Conservation (phyloP, 768 basidiomycete species). For the Favolaschia claudopus region DNA sequence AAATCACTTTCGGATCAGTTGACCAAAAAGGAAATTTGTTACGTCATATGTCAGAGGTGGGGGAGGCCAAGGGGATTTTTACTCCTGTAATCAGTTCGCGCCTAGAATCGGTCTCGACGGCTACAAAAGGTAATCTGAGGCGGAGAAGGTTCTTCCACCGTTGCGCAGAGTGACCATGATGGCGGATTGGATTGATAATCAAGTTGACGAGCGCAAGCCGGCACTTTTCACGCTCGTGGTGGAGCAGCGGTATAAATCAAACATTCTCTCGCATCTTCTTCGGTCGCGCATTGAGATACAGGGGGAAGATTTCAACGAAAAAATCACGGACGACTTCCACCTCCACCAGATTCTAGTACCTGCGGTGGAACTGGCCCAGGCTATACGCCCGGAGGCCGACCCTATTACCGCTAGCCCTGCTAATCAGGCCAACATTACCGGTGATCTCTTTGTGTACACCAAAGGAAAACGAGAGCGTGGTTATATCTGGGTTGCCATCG, state of each 20-base stretch:
- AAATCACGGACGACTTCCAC: not conserved
- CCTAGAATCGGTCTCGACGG: too few species aligned
- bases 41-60: too few species aligned
- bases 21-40: too few species aligned
- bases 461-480: not conserved
- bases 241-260: not conserved
- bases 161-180: not conserved
- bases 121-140: too few species aligned
- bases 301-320: not conserved
- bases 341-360: not conserved
- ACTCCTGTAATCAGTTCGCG: too few species aligned
- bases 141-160: not conserved
- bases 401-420: not conserved
- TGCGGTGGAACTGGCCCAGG: not conserved
- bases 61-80: too few species aligned
- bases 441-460: not conserved
- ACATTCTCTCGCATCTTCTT: not conserved
- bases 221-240: not conserved
- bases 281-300: not conserved
- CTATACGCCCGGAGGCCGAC: not conserved
- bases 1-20: too few species aligned
- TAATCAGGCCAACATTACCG: not conserved
- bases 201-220: not conserved
- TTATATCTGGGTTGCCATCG: not conserved
- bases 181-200: not conserved